Base-by-base conservation (phyloP, 306 rosid genomes). In the Lablab purpureus region DNA sequence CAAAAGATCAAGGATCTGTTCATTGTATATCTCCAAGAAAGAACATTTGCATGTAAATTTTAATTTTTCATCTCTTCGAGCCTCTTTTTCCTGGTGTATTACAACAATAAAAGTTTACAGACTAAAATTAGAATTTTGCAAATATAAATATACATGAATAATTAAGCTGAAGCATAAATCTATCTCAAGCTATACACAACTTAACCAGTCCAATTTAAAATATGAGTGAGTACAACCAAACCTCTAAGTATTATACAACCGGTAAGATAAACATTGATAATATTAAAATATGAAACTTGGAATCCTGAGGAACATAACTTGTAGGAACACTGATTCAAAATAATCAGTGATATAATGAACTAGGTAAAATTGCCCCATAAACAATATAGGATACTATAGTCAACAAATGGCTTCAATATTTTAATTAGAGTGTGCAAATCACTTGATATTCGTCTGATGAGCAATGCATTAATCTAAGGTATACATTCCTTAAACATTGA, bases 1-100 rank as follows among this genome's bases (percentile, higher is more conserved):
- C 83, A 95, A 77, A 69, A 95, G 99, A 88, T 95, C 99, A 80
- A 95, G 94, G 80, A 95, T 95, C 46, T 93, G 99, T 83, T 95
- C 99, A 1, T 95, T 95, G 89, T 95, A 95, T 81, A 95, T 95
- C 85, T 95, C 99, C 84, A 95, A 74, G 83, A 95, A 95, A 76
- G 99, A 95, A 83, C 97, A 89, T 88, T 90, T 95, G 80, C 99
- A 91, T 6, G 90, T 83, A 82, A 86, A 95, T 87, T 84, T 93
- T 79, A 95, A 83, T 82, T 91, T 93, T 60, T 95, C 99, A 51
- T 95, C 98, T 84, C 92, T 90, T 6, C 97, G 90, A 19, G 62
- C 89, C 80, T 95, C 98, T 89, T 91, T 95, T 80, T 95, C 99
- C 99, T 95, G 89, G 69, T 22, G 55, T 28, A 69, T 60, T 72